Evolutionary conservation across 2,329 filamentous ascomycete species (phyloP), one percentile per base, ranked within the genome.

Genomic region (Colletotrichum tropicicola): DNA sequence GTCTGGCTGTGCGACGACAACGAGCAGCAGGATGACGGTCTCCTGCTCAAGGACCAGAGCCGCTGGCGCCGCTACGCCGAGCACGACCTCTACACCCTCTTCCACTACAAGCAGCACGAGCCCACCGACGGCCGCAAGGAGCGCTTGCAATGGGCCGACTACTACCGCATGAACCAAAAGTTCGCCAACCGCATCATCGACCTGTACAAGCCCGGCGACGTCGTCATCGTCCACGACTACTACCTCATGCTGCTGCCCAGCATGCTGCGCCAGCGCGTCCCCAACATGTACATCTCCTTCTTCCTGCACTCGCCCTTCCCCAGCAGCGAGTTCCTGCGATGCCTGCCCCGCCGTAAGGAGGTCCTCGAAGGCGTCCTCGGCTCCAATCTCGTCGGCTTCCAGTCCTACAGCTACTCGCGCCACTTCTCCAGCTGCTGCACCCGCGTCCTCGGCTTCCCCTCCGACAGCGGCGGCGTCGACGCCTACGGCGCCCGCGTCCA

Each of bases 341-440:
- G 94, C 76, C 83, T 98, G 59, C 92, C 93, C 37, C 89, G 93
- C 68, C 89, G 95, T 70, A 97, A 97, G 78, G 94, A 98, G 75
- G 86, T 98, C 10, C 83, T 98, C 13, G 93, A 96, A 70, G 96
- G 96, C 51, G 89, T 97, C 48, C 84, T 98, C 43, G 94, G 95
- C 17, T 89, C 95, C 59, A 98, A 98, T 77, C 90, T 98, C 82
- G 89, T 98, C 68, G 94, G 94, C 1, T 98, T 98, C 81, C 95
- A 98, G 78, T 96, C 94, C 7, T 96, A 94, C 81, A 96, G 94
- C 77, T 98, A 97, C 78, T 95, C 94, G 13, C 89, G 94, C 23
- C 95, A 98, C 77, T 98, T 98, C 76, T 89, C 93, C 37, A 97
- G 93, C 69, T 98, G 94, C 80, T 98, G 94, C 79, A 97, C 93